Evolutionary conservation across 345 rosid genomes (phyloP).

Genomic region (Jatropha curcas): DNA sequence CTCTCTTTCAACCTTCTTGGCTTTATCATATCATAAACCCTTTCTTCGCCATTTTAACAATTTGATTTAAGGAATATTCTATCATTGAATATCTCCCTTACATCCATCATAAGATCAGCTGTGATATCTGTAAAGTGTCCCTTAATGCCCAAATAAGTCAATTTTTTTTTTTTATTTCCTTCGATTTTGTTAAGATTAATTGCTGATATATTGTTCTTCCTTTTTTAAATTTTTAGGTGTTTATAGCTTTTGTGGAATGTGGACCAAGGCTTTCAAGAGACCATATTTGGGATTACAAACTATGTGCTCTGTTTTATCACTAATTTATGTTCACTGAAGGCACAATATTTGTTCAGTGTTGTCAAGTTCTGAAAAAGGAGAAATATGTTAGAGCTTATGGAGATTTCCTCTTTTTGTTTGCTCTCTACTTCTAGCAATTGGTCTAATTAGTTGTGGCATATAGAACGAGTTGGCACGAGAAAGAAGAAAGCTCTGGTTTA

Average conservation of each 20-base stretch:
- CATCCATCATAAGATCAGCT: constrained; percentile 77
- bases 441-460: constrained; percentile 74
- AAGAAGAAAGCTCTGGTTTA: constrained; percentile 88
- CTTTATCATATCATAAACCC: constrained; percentile 26
- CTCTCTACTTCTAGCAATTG: constrained; percentile 66
- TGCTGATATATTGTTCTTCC: background rate
- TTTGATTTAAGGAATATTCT: constrained; percentile 78
- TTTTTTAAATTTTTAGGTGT: constrained; percentile 46
- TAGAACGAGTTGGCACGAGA: constrained; percentile 90
- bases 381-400: constrained; percentile 50
- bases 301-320: constrained; percentile 63
- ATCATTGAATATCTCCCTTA: constrained; percentile 76
- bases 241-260: constrained; percentile 76
- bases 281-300: constrained; percentile 77
- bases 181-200: background rate
- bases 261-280: constrained; percentile 73
- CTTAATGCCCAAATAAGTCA: background rate
- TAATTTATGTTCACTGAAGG: constrained; percentile 79
- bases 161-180: background rate
- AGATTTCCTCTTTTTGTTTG: constrained; percentile 66
- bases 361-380: constrained; percentile 42
- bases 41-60: constrained; percentile 41
- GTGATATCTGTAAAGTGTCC: constrained; percentile 74
- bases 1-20: constrained; percentile 48
- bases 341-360: constrained; percentile 60